Conservation (phyloP, 2,329 filamentous ascomycete genomes). For the Aureobasidium pullulans region DNA sequence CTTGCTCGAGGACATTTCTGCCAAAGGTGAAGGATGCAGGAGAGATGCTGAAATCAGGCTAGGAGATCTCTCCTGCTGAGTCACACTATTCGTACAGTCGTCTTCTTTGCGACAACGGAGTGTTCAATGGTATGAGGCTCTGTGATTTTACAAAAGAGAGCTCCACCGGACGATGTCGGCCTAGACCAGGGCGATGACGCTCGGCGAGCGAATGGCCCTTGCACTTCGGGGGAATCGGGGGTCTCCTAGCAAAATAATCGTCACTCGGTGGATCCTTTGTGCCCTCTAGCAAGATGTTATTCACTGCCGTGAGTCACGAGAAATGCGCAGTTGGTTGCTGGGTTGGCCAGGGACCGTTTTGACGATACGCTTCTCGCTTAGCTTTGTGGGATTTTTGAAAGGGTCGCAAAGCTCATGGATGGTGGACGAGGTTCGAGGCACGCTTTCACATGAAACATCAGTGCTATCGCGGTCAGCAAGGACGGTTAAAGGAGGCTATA, state of each 20-base stretch:
- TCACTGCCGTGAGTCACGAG: neutral
- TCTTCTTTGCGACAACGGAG: constrained; percentile 3
- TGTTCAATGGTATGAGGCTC: constrained; percentile 3
- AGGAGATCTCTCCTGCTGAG: neutral
- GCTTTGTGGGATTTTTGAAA: constrained; percentile 5
- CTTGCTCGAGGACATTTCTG: neutral
- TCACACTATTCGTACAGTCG: neutral
- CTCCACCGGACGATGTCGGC: constrained; percentile 1
- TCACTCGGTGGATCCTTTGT: neutral
- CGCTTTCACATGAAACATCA: neutral
- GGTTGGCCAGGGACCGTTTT: neutral
- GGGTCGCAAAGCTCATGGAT: neutral
- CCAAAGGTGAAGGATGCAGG: neutral
- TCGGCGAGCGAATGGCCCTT: neutral
- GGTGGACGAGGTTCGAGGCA: neutral
- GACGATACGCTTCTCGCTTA: constrained; percentile 3
- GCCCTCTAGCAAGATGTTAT: constrained; percentile 1
- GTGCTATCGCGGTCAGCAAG: neutral
- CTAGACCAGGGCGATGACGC: neutral
- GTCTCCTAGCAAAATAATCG: neutral
- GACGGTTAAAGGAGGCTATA: neutral
- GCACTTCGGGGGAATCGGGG: constrained; percentile 2
- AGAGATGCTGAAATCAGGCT: neutral
- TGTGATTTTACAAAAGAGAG: neutral
- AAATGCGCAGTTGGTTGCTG: neutral